Evolutionary conservation across 805 yeast genomes (phyloP).

Genomic region (Wickerhamiella azyma): DNA sequence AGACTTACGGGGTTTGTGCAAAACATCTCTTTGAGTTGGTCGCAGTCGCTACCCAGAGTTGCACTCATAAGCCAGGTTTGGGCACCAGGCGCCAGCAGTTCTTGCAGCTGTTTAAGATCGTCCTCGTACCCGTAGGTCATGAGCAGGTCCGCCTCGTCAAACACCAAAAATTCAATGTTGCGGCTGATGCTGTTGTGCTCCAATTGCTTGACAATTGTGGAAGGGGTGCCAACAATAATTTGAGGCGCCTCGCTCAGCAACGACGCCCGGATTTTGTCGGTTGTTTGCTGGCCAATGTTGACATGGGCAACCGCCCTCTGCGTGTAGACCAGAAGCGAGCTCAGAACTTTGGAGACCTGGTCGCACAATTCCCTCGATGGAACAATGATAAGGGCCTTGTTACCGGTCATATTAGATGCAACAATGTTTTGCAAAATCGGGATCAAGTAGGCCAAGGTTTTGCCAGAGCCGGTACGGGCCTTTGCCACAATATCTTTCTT

Average conservation of each 20-base stretch:
- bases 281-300: slow-evolving; percentile 48
- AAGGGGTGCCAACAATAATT: slow-evolving; percentile 75
- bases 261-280: slow-evolving; percentile 59
- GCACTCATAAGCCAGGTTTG: slow-evolving; percentile 96
- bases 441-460: slow-evolving; percentile 78
- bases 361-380: slow-evolving; percentile 87
- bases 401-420: slow-evolving; percentile 26
- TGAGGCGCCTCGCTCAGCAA: slow-evolving; percentile 65
- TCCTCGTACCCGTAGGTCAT: slow-evolving; percentile 83
- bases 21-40: slow-evolving; percentile 57
- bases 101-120: slow-evolving; percentile 56
- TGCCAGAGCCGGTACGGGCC: slow-evolving; percentile 93
- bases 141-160: slow-evolving; percentile 91
- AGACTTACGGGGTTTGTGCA: slow-evolving; percentile 75
- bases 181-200: slow-evolving; percentile 36
- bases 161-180: slow-evolving; percentile 54
- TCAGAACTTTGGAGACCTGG: slow-evolving; percentile 65
- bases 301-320: slow-evolving; percentile 48
- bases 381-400: slow-evolving; percentile 60
- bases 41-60: slow-evolving; percentile 76
- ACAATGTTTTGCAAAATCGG: slow-evolving; percentile 76
- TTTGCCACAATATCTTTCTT: slow-evolving; percentile 85
- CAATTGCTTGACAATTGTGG: slow-evolving; percentile 45
- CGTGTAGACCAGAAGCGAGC: slow-evolving; percentile 56
- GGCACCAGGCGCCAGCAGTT: slow-evolving; percentile 44